Evolutionary conservation across 1,284 basidiomycete genomes (phyloP).

Genomic region (Abortiporus biennis): DNA sequence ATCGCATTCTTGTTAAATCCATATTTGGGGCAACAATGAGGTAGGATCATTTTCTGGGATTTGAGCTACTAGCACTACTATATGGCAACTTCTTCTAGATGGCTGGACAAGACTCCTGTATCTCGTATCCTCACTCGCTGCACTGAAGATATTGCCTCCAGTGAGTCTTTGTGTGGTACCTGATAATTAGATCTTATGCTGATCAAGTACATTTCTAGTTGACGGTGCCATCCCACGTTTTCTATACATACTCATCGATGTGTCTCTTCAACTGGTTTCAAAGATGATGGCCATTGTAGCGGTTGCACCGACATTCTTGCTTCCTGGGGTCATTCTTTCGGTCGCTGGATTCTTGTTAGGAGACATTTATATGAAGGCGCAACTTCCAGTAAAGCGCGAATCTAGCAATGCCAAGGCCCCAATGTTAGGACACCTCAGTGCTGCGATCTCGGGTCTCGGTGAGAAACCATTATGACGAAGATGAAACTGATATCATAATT

Average conservation of each 20-base stretch:
- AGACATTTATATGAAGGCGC: constrained; percentile 54
- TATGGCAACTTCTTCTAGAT: constrained; percentile 21
- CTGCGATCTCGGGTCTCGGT: constrained; percentile 61
- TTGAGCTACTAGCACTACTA: constrained; percentile 12
- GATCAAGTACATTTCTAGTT: not conserved
- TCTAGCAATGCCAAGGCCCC: constrained; percentile 60
- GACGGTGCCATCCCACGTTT: constrained; percentile 7
- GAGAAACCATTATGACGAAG: constrained; percentile 27
- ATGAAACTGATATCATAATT: constrained; percentile 12
- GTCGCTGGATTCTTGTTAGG: constrained; percentile 35
- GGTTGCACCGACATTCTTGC: constrained; percentile 31
- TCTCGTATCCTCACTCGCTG: constrained; percentile 55
- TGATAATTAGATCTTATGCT: not conserved
- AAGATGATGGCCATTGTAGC: constrained; percentile 35
- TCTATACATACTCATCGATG: constrained; percentile 16
- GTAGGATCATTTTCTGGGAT: constrained; percentile 12
- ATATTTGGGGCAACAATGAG: constrained; percentile 58
- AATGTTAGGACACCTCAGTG: constrained; percentile 58
- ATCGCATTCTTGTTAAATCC: constrained; percentile 44
- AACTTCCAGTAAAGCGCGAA: constrained; percentile 70
- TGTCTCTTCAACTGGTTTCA: constrained; percentile 24
- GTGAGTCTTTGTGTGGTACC: constrained; percentile 14
- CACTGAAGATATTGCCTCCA: constrained; percentile 48
- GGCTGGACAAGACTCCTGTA: constrained; percentile 51
- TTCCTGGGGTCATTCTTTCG: constrained; percentile 30